phyloP scores from a whole-genome alignment of 495 filamentous ascomycete genomes.

The Xylaria castorea region DNA sequence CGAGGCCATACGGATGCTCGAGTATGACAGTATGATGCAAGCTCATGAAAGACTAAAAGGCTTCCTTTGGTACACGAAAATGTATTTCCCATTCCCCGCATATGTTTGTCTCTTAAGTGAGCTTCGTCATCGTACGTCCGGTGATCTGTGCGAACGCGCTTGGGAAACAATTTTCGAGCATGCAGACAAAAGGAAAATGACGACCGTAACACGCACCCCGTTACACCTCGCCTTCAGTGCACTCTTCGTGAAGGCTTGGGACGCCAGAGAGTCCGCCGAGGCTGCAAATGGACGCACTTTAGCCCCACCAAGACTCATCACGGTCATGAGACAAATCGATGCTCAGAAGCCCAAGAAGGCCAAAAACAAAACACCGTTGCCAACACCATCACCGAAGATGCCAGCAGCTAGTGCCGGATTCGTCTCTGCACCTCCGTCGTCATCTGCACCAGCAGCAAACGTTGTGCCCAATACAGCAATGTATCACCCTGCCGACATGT shows the following conservation, averaged over 20 bases:
- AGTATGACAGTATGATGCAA: conserved; percentile 60
- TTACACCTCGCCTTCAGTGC: conserved; percentile 59
- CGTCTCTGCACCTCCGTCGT: conserved; percentile 28
- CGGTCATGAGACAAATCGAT: conserved; percentile 46
- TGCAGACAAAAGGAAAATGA: conserved; percentile 53
- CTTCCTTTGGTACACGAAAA: conserved; percentile 60
- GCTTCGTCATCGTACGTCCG: conserved; percentile 53
- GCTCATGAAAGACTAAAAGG: conserved; percentile 50
- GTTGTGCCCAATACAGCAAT: conserved; percentile 29
- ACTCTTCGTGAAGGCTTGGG: conserved; percentile 62
- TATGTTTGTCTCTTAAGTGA: conserved; percentile 61
- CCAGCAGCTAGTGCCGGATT: conserved; percentile 37
- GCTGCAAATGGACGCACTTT: conserved; percentile 47
- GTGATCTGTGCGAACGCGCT: conserved; percentile 58
- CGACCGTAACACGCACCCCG: conserved; percentile 51
- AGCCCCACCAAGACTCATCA: conserved; percentile 50
- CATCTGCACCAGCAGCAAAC: conserved; percentile 26
- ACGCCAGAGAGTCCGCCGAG: conserved; percentile 54
- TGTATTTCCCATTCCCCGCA: conserved; percentile 60
- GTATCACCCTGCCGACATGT: conserved; percentile 37
- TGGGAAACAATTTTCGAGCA: conserved; percentile 59
- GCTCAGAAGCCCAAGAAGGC: conserved; percentile 33
- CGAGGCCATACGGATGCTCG: conserved; percentile 57
- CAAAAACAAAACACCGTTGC: conserved; percentile 34
- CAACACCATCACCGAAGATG: conserved; percentile 42